These are phyloP conservation scores for Komagataella pastoris DNA, from an alignment of 805 yeast genomes.

Conservation along the genomic window DNA sequence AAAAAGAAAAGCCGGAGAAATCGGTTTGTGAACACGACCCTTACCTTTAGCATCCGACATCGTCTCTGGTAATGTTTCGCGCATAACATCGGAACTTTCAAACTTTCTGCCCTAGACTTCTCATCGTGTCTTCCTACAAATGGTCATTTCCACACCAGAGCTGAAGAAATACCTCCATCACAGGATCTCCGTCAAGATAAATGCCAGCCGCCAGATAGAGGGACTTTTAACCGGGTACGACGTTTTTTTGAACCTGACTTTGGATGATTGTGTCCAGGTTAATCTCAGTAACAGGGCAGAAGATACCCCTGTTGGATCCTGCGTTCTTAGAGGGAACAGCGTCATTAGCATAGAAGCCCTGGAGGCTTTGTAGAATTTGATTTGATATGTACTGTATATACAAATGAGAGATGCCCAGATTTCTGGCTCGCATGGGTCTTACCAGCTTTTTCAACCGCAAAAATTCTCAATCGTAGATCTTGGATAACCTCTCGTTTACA, in stretches of 20 bases:
- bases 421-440: not conserved
- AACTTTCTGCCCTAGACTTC: not conserved
- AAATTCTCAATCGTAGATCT: not conserved
- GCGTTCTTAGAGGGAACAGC: slow-evolving; percentile 40
- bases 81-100: not conserved
- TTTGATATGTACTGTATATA: not conserved
- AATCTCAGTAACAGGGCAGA: slow-evolving; percentile 5
- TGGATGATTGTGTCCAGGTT: slow-evolving; percentile 17
- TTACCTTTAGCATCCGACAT: not conserved
- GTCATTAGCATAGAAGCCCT: slow-evolving; percentile 31
- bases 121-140: slow-evolving; percentile 13
- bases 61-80: not conserved
- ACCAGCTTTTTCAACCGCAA: not conserved
- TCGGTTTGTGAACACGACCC: not conserved
- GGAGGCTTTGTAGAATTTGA: not conserved
- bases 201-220: slow-evolving; percentile 65
- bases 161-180: slow-evolving; percentile 61
- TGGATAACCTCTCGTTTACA: not conserved
- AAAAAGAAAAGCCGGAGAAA: too few species aligned
- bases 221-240: slow-evolving; percentile 85
- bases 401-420: not conserved
- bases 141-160: slow-evolving; percentile 13
- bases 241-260: slow-evolving; percentile 25
- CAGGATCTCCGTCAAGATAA: slow-evolving; percentile 57
- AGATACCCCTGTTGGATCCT: slow-evolving; percentile 14